These are phyloP conservation scores for Melocanna baccifera DNA, from an alignment of 176 grass and related monocot species.

Conservation along the genomic window DNA sequence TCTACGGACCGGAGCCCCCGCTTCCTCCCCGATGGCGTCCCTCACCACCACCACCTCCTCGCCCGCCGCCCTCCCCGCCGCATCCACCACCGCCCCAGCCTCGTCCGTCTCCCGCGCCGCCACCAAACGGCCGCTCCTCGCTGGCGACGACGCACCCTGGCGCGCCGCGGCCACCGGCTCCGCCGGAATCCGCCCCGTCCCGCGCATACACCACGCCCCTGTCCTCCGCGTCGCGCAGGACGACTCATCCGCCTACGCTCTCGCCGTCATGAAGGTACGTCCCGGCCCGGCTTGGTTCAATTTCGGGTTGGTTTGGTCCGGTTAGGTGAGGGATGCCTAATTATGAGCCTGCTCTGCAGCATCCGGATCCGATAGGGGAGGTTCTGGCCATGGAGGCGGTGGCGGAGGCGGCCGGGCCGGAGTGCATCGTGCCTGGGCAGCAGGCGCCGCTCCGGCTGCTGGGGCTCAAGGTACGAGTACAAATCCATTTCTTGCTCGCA, in stretches of 20 bases:
- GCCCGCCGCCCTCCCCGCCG: constrained; percentile 35
- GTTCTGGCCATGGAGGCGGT: constrained; percentile 88
- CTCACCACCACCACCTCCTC: constrained; percentile 58
- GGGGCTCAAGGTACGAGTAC: constrained; percentile 83
- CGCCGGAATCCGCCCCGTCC: constrained; percentile 55
- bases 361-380: constrained; percentile 85
- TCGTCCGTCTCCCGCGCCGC: constrained; percentile 40
- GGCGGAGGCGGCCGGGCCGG: constrained; percentile 81
- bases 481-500: not conserved
- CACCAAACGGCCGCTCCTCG: constrained; percentile 61
- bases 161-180: constrained; percentile 48
- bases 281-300: not conserved
- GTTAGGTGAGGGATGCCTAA: constrained; percentile 24
- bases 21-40: constrained; percentile 38
- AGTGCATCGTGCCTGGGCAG: constrained; percentile 92
- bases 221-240: constrained; percentile 66
- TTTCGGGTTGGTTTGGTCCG: not conserved
- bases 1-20: not conserved
- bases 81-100: constrained; percentile 35
- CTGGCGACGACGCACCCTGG: constrained; percentile 92
- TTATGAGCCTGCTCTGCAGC: constrained; percentile 44
- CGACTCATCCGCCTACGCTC: constrained; percentile 60
- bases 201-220: constrained; percentile 75
- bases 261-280: constrained; percentile 90
- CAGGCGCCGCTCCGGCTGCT: constrained; percentile 73